Evolutionary conservation across 2,329 filamentous ascomycete genomes (phyloP).

Genomic region (Fonsecaea erecta): DNA sequence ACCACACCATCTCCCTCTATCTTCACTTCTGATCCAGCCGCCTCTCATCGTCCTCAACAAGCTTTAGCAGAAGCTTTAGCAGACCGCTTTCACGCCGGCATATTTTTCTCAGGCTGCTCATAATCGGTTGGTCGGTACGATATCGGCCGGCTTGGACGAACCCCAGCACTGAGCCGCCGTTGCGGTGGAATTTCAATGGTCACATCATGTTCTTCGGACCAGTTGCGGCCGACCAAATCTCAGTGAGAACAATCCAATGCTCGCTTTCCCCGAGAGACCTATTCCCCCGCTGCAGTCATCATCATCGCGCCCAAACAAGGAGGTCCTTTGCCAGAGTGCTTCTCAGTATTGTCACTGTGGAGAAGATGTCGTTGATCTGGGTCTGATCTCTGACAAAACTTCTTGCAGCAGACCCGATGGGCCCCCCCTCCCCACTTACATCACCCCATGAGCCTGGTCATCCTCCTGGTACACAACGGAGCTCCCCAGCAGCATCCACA

Average conservation of each 20-base stretch:
- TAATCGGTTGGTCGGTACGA: neutral
- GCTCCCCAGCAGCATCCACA: conserved; percentile 10
- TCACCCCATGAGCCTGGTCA: neutral
- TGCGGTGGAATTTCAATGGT: neutral
- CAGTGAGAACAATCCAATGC: neutral
- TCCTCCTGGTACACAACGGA: neutral
- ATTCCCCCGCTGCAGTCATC: conserved; percentile 10
- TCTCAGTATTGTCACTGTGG: neutral
- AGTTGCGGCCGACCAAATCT: conserved; percentile 10
- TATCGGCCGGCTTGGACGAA: neutral
- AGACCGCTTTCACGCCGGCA: neutral
- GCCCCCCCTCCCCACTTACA: conserved; percentile 2
- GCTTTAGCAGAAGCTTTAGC: neutral
- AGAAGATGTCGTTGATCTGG: conserved; percentile 1
- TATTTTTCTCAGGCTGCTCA: neutral
- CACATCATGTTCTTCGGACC: neutral
- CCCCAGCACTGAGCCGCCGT: neutral
- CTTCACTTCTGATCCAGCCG: neutral
- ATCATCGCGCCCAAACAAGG: neutral
- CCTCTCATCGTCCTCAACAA: neutral
- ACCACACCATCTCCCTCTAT: neutral
- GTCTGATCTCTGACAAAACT: neutral
- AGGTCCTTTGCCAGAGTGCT: neutral
- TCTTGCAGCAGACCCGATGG: conserved; percentile 4
- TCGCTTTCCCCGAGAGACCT: neutral